Evolutionary conservation across 2,329 filamentous ascomycete genomes (phyloP).

Genomic region (Hymenoscyphus fructigenus): DNA sequence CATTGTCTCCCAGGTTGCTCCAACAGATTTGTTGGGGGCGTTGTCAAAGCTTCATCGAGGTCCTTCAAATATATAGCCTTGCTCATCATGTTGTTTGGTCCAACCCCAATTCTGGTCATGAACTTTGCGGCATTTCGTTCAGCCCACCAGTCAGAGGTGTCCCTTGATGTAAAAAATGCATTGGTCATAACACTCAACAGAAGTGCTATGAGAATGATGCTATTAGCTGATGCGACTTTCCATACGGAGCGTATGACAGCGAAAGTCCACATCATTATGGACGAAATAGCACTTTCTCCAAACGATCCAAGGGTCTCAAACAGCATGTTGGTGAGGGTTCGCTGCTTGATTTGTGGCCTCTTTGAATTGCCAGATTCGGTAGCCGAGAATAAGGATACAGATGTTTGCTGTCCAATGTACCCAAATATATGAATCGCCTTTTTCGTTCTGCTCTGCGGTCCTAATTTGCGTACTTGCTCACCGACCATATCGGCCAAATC

Average conservation of each 20-base stretch:
- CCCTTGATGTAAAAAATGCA: constrained; percentile 69
- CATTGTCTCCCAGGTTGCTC: constrained; percentile 47
- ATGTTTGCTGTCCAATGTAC: constrained; percentile 66
- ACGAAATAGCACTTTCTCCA: constrained; percentile 71
- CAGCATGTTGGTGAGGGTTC: constrained; percentile 66
- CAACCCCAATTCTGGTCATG: constrained; percentile 78
- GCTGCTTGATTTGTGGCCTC: constrained; percentile 58
- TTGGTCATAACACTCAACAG: constrained; percentile 71
- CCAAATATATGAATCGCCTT: constrained; percentile 80
- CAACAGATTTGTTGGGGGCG: constrained; percentile 22
- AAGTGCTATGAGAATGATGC: constrained; percentile 69
- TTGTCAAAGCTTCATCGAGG: constrained; percentile 60
- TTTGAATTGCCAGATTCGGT: constrained; percentile 44
- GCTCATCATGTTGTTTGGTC: constrained; percentile 77
- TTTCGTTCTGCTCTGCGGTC: constrained; percentile 71
- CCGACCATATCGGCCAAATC: constrained; percentile 74
- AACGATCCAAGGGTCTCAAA: constrained; percentile 72
- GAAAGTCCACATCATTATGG: constrained; percentile 75
- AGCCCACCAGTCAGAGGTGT: constrained; percentile 77
- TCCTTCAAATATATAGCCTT: constrained; percentile 82
- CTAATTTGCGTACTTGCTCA: constrained; percentile 74
- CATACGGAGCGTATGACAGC: constrained; percentile 64
- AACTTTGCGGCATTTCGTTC: constrained; percentile 79
- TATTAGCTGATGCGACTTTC: constrained; percentile 69
- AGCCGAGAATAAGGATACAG: constrained; percentile 58